These are phyloP conservation scores for Fomitopsis pulvina DNA, from an alignment of 768 basidiomycete species.

Conservation along the genomic window DNA sequence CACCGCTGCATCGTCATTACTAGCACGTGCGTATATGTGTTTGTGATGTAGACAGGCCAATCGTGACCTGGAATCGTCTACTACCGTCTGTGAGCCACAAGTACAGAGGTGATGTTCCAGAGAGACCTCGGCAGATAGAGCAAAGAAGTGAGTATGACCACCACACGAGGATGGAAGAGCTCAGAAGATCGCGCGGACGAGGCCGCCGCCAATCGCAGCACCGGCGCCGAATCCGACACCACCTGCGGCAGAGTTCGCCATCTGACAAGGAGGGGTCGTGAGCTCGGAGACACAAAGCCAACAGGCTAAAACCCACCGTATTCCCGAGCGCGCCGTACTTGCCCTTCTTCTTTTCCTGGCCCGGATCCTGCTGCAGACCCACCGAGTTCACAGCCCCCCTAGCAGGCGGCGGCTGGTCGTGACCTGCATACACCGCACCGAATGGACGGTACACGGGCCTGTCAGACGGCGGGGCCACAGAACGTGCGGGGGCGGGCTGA, in stretches of 20 bases:
- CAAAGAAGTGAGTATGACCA: background rate
- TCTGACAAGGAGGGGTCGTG: slow-evolving; percentile 10
- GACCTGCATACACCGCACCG: slow-evolving; percentile 30
- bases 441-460: slow-evolving; percentile 23
- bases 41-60: too few relatives aligned
- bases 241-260: slow-evolving; percentile 39
- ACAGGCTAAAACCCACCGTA: slow-evolving; percentile 36
- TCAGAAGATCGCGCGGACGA: slow-evolving; percentile 45
- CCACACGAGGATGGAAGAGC: background rate
- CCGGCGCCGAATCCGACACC: slow-evolving; percentile 75
- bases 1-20: too few relatives aligned
- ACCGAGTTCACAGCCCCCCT: slow-evolving; percentile 11
- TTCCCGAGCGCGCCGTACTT: slow-evolving; percentile 52
- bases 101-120: too few relatives aligned
- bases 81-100: too few relatives aligned
- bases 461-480: slow-evolving; percentile 19
- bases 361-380: slow-evolving; percentile 37
- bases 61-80: too few relatives aligned
- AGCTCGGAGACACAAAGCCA: background rate
- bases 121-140: too few relatives aligned
- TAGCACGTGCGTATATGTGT: too few relatives aligned
- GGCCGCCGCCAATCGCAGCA: slow-evolving; percentile 45
- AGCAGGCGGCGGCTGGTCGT: slow-evolving; percentile 24
- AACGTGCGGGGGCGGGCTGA: slow-evolving; percentile 9
- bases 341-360: slow-evolving; percentile 43